Percentiles rank a stretch among this genome's conserved stretches.
Evolutionary conservation across 2,329 filamentous ascomycete species (phyloP).

Genomic region (Stemphylium lycopersici): DNA sequence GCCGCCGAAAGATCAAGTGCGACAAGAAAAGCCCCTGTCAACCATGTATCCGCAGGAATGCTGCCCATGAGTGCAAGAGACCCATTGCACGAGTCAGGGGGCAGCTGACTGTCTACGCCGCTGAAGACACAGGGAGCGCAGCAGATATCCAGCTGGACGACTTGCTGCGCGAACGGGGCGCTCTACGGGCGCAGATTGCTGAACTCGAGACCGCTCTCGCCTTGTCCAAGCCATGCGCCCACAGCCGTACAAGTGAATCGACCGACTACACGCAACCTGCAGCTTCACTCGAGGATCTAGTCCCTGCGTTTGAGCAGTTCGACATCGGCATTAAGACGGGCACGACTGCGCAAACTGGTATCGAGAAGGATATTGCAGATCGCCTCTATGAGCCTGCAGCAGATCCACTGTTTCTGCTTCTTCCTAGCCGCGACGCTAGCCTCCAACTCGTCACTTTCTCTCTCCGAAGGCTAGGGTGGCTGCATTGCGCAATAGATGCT

Average conservation of each 20-base stretch:
- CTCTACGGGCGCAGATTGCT: constrained; percentile 17
- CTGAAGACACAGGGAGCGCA: constrained; percentile 3
- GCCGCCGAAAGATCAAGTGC: constrained; percentile 20
- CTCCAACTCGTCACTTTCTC: constrained; percentile 11
- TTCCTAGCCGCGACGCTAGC: constrained; percentile 14
- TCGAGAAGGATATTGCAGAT: constrained; percentile 13
- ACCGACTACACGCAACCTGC: constrained; percentile 8
- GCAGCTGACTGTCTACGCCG: constrained; percentile 16
- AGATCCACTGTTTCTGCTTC: constrained; percentile 17
- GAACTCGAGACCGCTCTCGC: constrained; percentile 18
- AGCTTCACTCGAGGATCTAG: constrained; percentile 13
- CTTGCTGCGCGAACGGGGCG: constrained; percentile 13
- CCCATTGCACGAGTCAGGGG: constrained; percentile 19
- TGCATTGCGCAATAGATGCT: constrained; percentile 15
- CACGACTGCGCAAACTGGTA: not conserved
- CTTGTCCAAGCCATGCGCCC: constrained; percentile 17
- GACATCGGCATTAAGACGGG: constrained; percentile 13
- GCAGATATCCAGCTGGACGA: constrained; percentile 7
- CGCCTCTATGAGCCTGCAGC: constrained; percentile 15
- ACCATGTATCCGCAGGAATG: constrained; percentile 16
- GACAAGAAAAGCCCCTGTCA: constrained; percentile 18
- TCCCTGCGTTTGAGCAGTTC: constrained; percentile 20
- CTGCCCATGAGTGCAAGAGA: constrained; percentile 14
- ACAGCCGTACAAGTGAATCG: constrained; percentile 14
- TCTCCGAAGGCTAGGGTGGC: constrained; percentile 16